A percentile compares a stretch with the other conserved stretches of the same genome.
Conservation (phyloP, 2,329 filamentous ascomycete genomes). For the Colletotrichum neosansevieriae region DNA sequence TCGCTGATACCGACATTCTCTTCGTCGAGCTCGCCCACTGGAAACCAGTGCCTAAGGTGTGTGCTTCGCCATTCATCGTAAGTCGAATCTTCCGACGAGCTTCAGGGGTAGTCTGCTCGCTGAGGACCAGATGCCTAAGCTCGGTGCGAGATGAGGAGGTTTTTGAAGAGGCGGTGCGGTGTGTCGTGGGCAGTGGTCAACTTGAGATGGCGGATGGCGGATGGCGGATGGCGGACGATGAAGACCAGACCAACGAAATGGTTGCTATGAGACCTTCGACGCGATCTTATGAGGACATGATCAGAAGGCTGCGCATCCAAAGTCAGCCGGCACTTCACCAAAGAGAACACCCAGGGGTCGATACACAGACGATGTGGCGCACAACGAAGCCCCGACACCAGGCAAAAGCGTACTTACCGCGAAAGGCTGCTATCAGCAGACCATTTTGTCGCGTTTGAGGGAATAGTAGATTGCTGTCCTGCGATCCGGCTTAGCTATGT, state of each 20-base stretch:
- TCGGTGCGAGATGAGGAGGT: slow-evolving; percentile 55
- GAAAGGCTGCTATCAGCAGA: no score
- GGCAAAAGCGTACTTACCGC: no score
- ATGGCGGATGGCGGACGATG: slow-evolving; percentile 44
- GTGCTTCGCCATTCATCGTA: slow-evolving; percentile 51
- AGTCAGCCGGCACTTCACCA: background rate
- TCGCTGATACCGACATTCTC: slow-evolving; percentile 60
- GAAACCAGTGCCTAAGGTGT: slow-evolving; percentile 58
- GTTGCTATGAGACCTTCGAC: slow-evolving; percentile 54
- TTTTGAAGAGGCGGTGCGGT: slow-evolving; percentile 54
- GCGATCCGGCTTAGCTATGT: no score
- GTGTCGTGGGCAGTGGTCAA: slow-evolving; percentile 51
- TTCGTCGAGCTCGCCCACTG: slow-evolving; percentile 67
- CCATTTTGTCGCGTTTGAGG: no score
- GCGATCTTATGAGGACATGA: slow-evolving; percentile 58
- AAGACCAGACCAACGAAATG: slow-evolving; percentile 56
- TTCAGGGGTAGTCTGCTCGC: slow-evolving; percentile 51
- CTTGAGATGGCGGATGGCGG: slow-evolving; percentile 51
- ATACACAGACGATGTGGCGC: no score
- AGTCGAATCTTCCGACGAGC: slow-evolving; percentile 52
- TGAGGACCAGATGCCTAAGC: slow-evolving; percentile 46
- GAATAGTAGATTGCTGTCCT: no score
- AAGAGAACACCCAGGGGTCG: background rate
- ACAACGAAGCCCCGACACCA: no score
- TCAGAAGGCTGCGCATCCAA: slow-evolving; percentile 55